Conservation (phyloP, 2,329 filamentous ascomycete genomes). For the Monilinia aucupariae region DNA sequence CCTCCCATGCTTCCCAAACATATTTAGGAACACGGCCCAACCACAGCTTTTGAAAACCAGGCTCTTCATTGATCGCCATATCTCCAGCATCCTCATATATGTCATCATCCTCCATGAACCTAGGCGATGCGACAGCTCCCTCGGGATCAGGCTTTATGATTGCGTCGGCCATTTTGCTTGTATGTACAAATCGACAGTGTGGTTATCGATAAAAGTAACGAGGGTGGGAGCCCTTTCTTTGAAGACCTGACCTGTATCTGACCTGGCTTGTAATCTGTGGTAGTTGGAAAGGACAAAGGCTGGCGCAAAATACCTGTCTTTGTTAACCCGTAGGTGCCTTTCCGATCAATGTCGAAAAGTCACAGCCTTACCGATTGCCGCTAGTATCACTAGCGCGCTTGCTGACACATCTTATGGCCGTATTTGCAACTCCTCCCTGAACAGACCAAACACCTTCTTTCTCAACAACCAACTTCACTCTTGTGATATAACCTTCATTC, state of each 20-base stretch:
- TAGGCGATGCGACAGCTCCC: conserved; percentile 39
- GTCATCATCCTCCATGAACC: conserved; percentile 55
- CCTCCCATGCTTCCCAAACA: conserved; percentile 73
- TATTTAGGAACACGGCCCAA: conserved; percentile 73
- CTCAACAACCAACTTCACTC: neutral
- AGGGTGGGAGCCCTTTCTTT: neutral
- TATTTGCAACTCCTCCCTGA: neutral
- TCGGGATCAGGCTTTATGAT: conserved; percentile 48
- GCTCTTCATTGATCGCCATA: conserved; percentile 48
- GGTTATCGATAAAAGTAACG: neutral
- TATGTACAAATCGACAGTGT: neutral
- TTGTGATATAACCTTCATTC: neutral
- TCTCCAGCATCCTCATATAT: conserved; percentile 65
- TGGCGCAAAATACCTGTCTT: neutral
- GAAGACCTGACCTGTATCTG: neutral
- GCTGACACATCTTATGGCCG: conserved; percentile 2
- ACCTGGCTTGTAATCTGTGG: neutral
- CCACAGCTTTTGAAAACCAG: conserved; percentile 48
- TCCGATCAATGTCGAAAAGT: neutral
- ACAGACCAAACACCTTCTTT: neutral
- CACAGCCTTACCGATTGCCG: conserved; percentile 5
- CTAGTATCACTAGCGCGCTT: neutral
- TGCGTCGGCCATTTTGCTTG: conserved; percentile 31
- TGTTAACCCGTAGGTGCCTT: neutral
- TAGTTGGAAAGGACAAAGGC: neutral